These are phyloP conservation scores for Phalaenopsis aphrodite DNA, from an alignment of 106 monocot genomes.

Conservation along the genomic window DNA sequence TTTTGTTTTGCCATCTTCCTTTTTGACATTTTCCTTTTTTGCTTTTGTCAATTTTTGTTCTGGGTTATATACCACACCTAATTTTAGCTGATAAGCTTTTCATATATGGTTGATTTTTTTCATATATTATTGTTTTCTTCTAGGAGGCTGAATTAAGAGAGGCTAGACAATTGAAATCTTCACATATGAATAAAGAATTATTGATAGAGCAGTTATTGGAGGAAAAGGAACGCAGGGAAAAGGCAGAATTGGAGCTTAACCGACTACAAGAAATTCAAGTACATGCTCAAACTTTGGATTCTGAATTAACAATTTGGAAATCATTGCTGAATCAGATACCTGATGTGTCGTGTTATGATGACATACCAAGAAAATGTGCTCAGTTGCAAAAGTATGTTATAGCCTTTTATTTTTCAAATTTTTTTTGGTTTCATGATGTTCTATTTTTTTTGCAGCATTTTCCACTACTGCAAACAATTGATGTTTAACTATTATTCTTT, in stretches of 20 bases:
- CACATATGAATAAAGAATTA: conserved; percentile 54
- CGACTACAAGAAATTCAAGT: conserved; percentile 52
- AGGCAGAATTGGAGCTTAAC: conserved; percentile 60
- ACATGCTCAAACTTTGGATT: conserved; percentile 49
- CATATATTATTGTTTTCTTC: conserved; percentile 5
- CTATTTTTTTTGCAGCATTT: not conserved
- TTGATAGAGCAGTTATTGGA: conserved; percentile 80
- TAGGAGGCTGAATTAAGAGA: conserved; percentile 90
- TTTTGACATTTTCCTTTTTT: no score
- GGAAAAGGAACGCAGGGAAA: conserved; percentile 69
- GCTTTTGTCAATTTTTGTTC: not conserved
- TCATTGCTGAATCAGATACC: conserved; percentile 71
- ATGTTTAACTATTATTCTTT: conserved; percentile 1
- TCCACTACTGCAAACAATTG: not conserved
- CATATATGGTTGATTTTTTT: not conserved
- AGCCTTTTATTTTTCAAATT: not conserved
- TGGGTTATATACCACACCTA: not conserved
- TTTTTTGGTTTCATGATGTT: not conserved
- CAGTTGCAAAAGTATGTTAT: conserved; percentile 60
- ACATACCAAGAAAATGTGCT: conserved; percentile 68
- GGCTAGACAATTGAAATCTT: conserved; percentile 78
- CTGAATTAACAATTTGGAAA: conserved; percentile 68
- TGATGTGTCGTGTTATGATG: conserved; percentile 59
- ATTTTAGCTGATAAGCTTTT: not conserved
- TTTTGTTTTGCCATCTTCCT: no score